Conservation (phyloP, 1,284 basidiomycete species). For the Trametes pubescens region DNA sequence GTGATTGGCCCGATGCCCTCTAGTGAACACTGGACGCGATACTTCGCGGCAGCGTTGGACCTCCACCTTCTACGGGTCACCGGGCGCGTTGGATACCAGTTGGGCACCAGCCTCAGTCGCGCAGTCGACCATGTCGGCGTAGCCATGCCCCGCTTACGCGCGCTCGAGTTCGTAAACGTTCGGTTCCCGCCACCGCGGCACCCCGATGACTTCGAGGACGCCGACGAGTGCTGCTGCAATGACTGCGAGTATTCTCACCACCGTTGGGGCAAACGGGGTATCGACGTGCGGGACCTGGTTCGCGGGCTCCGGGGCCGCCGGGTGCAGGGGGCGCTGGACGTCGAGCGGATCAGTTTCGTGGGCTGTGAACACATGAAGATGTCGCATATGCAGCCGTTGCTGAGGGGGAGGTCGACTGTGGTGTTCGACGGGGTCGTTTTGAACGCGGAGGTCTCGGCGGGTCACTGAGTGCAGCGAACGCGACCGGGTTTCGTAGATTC, state of each 20-base stretch:
- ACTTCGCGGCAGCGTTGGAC: background rate
- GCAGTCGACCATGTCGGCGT: background rate
- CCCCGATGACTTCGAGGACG: background rate
- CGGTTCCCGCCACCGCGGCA: slow-evolving; percentile 3
- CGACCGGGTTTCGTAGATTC: too few relatives aligned
- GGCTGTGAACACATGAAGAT: slow-evolving; percentile 12
- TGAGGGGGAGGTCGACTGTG: slow-evolving; percentile 1
- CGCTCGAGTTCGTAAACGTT: slow-evolving; percentile 5
- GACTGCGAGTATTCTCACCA: background rate
- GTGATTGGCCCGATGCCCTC: background rate
- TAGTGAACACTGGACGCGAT: background rate
- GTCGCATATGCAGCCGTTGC: slow-evolving; percentile 13
- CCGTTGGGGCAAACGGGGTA: slow-evolving; percentile 2
- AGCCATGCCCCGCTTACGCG: slow-evolving; percentile 5
- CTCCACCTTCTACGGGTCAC: slow-evolving; percentile 4
- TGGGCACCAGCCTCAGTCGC: slow-evolving; percentile 1
- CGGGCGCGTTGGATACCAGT: slow-evolving; percentile 8
- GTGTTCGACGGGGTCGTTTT: background rate
- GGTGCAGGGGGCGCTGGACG: slow-evolving; percentile 6
- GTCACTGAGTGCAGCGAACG: too few relatives aligned
- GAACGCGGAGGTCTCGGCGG: background rate
- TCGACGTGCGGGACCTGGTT: slow-evolving; percentile 18
- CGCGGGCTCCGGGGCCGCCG: slow-evolving; percentile 6
- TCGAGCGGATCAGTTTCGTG: slow-evolving; percentile 12
- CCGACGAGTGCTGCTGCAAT: background rate